Percentiles rank a stretch among this genome's conserved stretches.
Evolutionary conservation across 169 alveolate genomes (phyloP).

Genomic region (Plasmodium fragile): DNA sequence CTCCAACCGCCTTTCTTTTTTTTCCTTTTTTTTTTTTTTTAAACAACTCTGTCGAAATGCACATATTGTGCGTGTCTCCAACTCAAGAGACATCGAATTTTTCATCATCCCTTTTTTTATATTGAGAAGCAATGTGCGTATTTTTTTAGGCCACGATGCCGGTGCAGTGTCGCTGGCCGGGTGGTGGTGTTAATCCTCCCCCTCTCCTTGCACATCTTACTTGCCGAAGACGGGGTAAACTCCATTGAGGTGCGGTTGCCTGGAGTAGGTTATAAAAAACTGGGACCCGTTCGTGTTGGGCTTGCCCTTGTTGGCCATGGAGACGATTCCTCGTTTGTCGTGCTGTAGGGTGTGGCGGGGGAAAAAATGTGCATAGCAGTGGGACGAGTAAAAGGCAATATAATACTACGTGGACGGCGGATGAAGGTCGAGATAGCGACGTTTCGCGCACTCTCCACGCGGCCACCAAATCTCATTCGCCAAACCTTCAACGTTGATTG

Average conservation of each 20-base stretch:
- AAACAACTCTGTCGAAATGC: neutral
- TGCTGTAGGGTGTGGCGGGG: constrained; percentile 78
- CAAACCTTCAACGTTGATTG: constrained; percentile 94
- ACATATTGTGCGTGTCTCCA: neutral
- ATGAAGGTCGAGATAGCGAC: neutral
- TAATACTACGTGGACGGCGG: neutral
- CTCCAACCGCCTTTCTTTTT: neutral
- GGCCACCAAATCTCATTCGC: neutral
- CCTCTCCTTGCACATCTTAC: constrained; percentile 35
- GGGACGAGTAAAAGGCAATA: neutral
- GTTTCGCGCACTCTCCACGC: neutral
- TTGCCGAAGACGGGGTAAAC: constrained; percentile 93
- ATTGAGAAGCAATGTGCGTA: neutral
- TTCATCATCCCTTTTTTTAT: neutral
- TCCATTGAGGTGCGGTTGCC: constrained; percentile 94
- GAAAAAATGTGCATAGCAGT: neutral
- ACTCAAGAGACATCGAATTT: neutral
- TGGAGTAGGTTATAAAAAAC: constrained; percentile 93
- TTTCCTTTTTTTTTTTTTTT: neutral
- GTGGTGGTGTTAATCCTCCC: neutral
- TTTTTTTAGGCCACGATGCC: neutral
- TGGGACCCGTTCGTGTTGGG: constrained; percentile 94
- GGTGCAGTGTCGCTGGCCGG: neutral
- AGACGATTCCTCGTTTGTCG: constrained; percentile 91
- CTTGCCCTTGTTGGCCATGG: constrained; percentile 94